Base-by-base conservation (phyloP, 2,329 filamentous ascomycete species). In the Beauveria caledonica region DNA sequence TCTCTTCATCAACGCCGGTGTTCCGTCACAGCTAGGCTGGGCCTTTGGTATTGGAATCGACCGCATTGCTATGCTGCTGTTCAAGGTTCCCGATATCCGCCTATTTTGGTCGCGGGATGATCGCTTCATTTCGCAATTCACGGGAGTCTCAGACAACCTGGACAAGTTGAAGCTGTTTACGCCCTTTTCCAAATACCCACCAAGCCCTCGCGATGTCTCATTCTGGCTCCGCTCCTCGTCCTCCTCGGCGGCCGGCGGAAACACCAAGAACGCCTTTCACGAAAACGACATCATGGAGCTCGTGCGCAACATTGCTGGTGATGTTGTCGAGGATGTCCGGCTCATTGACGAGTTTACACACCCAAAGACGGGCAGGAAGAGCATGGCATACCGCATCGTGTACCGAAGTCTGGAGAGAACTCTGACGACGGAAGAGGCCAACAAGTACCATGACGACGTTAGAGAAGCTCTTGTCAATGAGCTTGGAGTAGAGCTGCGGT, bases 201-300 rank as follows among this genome's bases (percentile, higher is more conserved):
- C 87, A 23, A 95, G 91, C 72, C 88, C 88, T 71, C 93, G 93
- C 75, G 94, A 99, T 72, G 88, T 97, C 11, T 89, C 92, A 0
- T 99, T 99, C 74, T 99, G 94, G 94, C 76, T 97, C 59, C 68
- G 63, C 6, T 25, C 49, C 15, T 65, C 68, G 29, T 65, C 77
- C 1, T 55, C 59, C 73, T 76, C 78, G 2, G 73, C 77, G 23
- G 80, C 75, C 3, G 80, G 77, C 13, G 80, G 80, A 29, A 79
- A 76, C 58, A 68, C 73, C 68, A 61, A 78, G 73, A 67, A 72
- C 66, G 61, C 70, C 66, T 91, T 96, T 70, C 93, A 97, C 72
- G 92, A 95, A 72, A 97, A 97, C 74, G 94, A 99, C 73, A 80
- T 97, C 56, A 97, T 97, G 93, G 94, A 97, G 75, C 83, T 97